These are phyloP conservation scores for Cercospora zeae-maydis DNA, from an alignment of 2,329 filamentous ascomycete genomes.

Conservation along the genomic window DNA sequence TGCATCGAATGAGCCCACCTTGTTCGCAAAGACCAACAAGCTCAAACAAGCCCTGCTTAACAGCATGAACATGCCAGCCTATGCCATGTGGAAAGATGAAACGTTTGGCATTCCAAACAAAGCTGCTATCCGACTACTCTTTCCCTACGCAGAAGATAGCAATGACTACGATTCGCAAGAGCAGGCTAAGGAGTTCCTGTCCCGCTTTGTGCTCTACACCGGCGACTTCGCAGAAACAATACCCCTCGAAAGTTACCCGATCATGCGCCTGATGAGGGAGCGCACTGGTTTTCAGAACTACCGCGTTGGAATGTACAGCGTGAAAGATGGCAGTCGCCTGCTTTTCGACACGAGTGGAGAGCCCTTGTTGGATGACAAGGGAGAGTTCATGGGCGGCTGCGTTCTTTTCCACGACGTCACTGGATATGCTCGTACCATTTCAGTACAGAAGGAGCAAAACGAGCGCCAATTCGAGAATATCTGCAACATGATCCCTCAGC, in stretches of 20 bases:
- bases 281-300: slow-evolving; percentile 57
- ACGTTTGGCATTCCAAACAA: slow-evolving; percentile 70
- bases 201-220: slow-evolving; percentile 60
- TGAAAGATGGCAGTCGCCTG: slow-evolving; percentile 50
- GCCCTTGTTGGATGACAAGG: slow-evolving; percentile 61
- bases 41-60: slow-evolving; percentile 77
- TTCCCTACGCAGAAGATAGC: slow-evolving; percentile 34
- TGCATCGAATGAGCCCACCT: slow-evolving; percentile 57
- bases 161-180: slow-evolving; percentile 38
- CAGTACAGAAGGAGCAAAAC: slow-evolving; percentile 65
- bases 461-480: slow-evolving; percentile 72
- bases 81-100: slow-evolving; percentile 78
- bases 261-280: slow-evolving; percentile 61
- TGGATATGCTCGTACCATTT: slow-evolving; percentile 64
- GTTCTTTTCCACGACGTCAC: slow-evolving; percentile 72
- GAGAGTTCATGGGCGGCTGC: slow-evolving; percentile 70
- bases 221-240: slow-evolving; percentile 63
- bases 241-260: slow-evolving; percentile 60
- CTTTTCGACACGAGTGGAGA: slow-evolving; percentile 66
- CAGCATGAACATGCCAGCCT: slow-evolving; percentile 68
- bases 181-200: slow-evolving; percentile 51
- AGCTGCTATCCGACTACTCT: slow-evolving; percentile 49
- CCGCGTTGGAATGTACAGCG: slow-evolving; percentile 62
- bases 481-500: slow-evolving; percentile 58
- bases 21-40: slow-evolving; percentile 67